phyloP scores from a whole-genome alignment of 2,329 filamentous ascomycete genomes.

The Aspergillus sp. region DNA sequence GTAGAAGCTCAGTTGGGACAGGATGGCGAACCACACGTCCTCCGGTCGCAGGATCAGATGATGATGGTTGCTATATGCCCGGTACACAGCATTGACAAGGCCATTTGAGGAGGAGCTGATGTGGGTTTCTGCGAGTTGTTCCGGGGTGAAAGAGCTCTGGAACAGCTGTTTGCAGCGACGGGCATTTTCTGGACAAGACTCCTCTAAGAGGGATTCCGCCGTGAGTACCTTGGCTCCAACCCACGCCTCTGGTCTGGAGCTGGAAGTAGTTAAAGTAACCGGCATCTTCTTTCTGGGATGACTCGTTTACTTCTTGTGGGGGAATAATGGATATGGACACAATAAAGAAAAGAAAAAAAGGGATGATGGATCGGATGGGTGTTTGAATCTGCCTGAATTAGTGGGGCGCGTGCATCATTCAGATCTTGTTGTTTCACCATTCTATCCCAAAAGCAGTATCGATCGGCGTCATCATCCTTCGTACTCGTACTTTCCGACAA shows the following conservation, averaged over 20 bases:
- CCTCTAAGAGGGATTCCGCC: background rate
- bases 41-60: conserved; percentile 54
- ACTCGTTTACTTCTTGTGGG: no score
- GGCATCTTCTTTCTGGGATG: background rate
- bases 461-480: no score
- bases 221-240: no score
- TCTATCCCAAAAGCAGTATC: no score
- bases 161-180: background rate
- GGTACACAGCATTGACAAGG: conserved; percentile 14
- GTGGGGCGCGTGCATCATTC: no score
- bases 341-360: background rate
- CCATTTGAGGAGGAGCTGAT: conserved; percentile 5
- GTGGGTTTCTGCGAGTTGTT: background rate
- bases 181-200: background rate
- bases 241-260: background rate
- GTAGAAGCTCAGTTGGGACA: conserved; percentile 51
- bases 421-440: no score
- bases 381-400: no score
- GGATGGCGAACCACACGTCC: conserved; percentile 57
- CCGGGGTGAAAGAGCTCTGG: background rate
- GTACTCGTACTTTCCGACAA: no score
- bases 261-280: background rate
- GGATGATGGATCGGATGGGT: no score
- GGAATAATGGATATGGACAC: background rate
- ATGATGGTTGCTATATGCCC: conserved; percentile 35